Evolutionary conservation across 139 green algal genomes (phyloP), one percentile per base, ranked within the genome.

Genomic region (Penium margaritaceum): DNA sequence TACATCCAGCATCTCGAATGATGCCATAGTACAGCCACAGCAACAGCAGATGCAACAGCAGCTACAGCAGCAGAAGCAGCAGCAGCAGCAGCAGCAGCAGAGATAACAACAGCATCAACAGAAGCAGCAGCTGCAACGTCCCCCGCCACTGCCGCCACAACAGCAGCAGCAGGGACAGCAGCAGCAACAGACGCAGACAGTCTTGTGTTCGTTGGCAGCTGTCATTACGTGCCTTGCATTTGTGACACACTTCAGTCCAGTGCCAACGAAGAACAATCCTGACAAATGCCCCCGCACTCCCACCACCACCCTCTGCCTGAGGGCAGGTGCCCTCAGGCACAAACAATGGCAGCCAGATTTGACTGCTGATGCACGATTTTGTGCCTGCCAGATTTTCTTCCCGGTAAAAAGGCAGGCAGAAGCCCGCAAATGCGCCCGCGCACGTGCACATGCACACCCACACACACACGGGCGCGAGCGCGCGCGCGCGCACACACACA

Each of bases 181-280:
- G 87, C 87, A 81, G 86, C 88, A 76, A 91, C 57, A 21, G 72
- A 60, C 0, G 62, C 24, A 21, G 78, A 68, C 19, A 74, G 36
- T n/a, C n/a, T n/a, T 15, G 70, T 41, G 46, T 82, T 81, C 36
- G 27, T n/a, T n/a, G n/a, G n/a, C n/a, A n/a, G n/a, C n/a, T n/a
- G n/a, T n/a, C n/a, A n/a, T n/a, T n/a, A n/a, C n/a, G n/a, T n/a
- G n/a, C n/a, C n/a, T n/a, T n/a, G n/a, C n/a, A n/a, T n/a, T n/a
- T n/a, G n/a, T n/a, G n/a, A n/a, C n/a, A n/a, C n/a, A n/a, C n/a
- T n/a, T n/a, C n/a, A n/a, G n/a, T n/a, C n/a, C n/a, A n/a, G n/a
- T n/a, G n/a, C n/a, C n/a, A n/a, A n/a, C n/a, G n/a, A n/a, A n/a
- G n/a, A n/a, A n/a, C n/a, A n/a, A n/a, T n/a, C 44, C 44, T 2